phyloP scores from a whole-genome alignment of 768 basidiomycete genomes.

The Leccinum aurantiacum region DNA sequence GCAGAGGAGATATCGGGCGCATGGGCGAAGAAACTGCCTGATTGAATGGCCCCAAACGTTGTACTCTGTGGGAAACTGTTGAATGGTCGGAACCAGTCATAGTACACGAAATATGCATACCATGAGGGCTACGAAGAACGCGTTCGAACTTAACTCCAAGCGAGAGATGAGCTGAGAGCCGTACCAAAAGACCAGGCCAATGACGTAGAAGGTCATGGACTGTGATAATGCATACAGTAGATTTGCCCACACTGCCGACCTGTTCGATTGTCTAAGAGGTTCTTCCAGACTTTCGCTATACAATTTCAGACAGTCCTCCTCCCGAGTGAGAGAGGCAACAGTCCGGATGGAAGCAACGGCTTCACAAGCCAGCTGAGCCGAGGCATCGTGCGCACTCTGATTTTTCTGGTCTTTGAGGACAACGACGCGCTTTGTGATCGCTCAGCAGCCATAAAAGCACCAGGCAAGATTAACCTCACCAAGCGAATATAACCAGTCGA shows the following conservation, averaged over 20 bases:
- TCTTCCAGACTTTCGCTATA: constrained; percentile 72
- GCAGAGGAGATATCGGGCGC: constrained; percentile 91
- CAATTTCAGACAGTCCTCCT: constrained; percentile 70
- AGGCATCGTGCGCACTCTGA: constrained; percentile 74
- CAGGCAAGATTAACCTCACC: constrained; percentile 36
- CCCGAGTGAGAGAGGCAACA: constrained; percentile 84
- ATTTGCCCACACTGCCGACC: constrained; percentile 62
- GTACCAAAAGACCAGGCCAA: constrained; percentile 82
- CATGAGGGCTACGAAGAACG: constrained; percentile 86
- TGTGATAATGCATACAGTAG: constrained; percentile 74
- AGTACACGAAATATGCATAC: constrained; percentile 36
- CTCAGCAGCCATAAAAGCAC: constrained; percentile 7
- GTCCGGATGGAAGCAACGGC: constrained; percentile 89
- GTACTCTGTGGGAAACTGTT: constrained; percentile 46
- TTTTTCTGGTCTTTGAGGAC: constrained; percentile 84
- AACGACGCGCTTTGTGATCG: constrained; percentile 60
- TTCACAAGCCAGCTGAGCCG: constrained; percentile 90
- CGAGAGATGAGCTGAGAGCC: constrained; percentile 62
- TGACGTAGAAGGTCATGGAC: constrained; percentile 73
- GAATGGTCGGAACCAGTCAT: not conserved
- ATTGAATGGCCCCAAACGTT: constrained; percentile 81
- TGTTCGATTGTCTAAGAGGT: constrained; percentile 67
- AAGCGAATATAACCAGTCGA: constrained; percentile 83
- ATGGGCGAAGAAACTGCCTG: constrained; percentile 79
- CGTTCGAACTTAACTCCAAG: constrained; percentile 34